Conservation (phyloP, 1,284 basidiomycete genomes). For the Ceratobasidium sp. region DNA sequence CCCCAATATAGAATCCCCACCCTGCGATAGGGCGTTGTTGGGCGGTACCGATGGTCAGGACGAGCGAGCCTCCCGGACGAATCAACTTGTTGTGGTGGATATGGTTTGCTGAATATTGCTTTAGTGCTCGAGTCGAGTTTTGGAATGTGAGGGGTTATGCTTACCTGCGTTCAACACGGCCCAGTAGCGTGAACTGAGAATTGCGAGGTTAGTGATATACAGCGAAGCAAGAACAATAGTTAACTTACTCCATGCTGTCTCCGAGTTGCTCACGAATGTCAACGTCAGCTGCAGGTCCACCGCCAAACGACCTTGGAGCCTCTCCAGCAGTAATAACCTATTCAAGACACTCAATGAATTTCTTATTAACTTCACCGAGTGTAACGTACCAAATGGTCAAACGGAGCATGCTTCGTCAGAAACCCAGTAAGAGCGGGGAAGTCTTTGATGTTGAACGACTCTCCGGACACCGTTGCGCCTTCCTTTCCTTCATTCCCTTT, state of each 20-base stretch:
- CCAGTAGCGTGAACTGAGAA: conserved; percentile 1
- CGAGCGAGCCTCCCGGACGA: conserved; percentile 23
- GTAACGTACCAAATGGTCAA: conserved; percentile 20
- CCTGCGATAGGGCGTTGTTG: conserved; percentile 3
- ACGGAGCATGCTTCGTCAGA: conserved; percentile 15
- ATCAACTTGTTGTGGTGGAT: conserved; percentile 17
- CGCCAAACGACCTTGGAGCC: not conserved
- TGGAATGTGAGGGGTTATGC: not conserved
- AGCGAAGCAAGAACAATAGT: not conserved
- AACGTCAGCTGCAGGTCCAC: not conserved
- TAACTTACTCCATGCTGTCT: conserved; percentile 1
- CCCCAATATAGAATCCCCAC: not conserved
- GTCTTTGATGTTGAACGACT: not conserved
- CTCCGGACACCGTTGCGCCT: not conserved
- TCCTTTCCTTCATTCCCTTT: conserved; percentile 6
- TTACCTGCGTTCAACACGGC: conserved; percentile 3
- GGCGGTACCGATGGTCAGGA: conserved; percentile 3
- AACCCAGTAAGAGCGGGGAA: conserved; percentile 21
- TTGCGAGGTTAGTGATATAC: not conserved
- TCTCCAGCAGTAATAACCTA: conserved; percentile 6
- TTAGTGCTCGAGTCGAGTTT: not conserved
- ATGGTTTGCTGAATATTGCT: not conserved
- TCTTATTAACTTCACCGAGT: not conserved
- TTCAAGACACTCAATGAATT: not conserved
- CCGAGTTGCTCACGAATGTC: not conserved